Conservation (phyloP, 208 protist species). For the Porcisia hertigi region DNA sequence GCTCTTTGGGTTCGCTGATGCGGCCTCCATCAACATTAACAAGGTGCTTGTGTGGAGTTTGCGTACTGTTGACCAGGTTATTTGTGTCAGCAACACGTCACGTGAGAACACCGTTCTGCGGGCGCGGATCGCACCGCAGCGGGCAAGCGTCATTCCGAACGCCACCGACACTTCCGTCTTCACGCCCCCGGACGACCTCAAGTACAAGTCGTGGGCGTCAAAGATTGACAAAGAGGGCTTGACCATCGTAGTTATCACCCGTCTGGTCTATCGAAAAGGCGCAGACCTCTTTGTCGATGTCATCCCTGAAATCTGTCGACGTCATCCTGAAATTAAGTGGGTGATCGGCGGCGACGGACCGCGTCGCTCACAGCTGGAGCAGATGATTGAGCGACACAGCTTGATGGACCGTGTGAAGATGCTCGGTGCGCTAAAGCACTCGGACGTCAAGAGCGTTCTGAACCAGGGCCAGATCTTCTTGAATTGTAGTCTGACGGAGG, state of each 20-base stretch:
- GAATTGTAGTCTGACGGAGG: constrained; percentile 98
- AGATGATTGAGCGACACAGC: constrained; percentile 97
- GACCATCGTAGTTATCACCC: constrained; percentile 96
- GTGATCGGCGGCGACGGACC: constrained; percentile 98
- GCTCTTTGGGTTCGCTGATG: constrained; percentile 98
- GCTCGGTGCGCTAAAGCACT: constrained; percentile 94
- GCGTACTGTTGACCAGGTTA: constrained; percentile 95
- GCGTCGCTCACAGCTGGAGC: constrained; percentile 94
- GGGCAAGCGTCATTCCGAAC: constrained; percentile 98
- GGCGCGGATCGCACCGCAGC: constrained; percentile 86
- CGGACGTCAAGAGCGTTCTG: constrained; percentile 90
- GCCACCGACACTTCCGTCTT: constrained; percentile 94
- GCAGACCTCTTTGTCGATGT: constrained; percentile 96
- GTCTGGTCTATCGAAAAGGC: constrained; percentile 98
- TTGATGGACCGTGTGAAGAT: constrained; percentile 96
- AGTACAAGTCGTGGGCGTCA: constrained; percentile 90
- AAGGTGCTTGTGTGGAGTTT: constrained; percentile 96
- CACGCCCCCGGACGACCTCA: constrained; percentile 88
- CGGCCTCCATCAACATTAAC: constrained; percentile 96
- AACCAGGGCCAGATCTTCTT: constrained; percentile 98
- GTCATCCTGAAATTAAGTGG: constrained; percentile 94
- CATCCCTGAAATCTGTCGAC: constrained; percentile 95
- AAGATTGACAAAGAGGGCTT: constrained; percentile 85
- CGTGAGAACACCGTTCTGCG: constrained; percentile 98
- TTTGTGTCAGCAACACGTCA: constrained; percentile 98